These are phyloP conservation scores for Trichosanthes truncata DNA, from an alignment of 306 rosid species.

Conservation along the genomic window DNA sequence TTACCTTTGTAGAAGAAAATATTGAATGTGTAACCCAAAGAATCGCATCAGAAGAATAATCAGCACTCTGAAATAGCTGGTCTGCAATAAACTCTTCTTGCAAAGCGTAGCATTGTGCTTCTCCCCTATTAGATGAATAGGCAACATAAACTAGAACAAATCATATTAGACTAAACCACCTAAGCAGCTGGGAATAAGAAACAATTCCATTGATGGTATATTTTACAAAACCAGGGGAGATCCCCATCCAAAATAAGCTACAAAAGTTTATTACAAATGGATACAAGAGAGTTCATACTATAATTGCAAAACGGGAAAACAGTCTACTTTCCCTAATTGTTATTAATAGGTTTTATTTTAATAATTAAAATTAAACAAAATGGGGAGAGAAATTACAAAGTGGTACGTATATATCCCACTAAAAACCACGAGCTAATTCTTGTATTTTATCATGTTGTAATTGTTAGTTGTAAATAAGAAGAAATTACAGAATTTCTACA, in stretches of 20 bases:
- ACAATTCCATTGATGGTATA: not conserved
- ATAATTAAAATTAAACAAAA: not conserved
- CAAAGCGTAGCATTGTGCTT: slow-evolving; percentile 49
- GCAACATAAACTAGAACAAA: slow-evolving; percentile 3
- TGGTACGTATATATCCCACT: not conserved
- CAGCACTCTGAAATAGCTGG: slow-evolving; percentile 79
- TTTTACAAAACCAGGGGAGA: not conserved
- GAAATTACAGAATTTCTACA: not conserved
- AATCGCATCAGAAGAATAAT: slow-evolving; percentile 59
- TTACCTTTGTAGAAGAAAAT: slow-evolving; percentile 74
- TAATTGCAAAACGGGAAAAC: not conserved
- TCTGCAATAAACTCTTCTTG: slow-evolving; percentile 93
- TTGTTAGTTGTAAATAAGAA: not conserved
- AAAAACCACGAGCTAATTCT: not conserved
- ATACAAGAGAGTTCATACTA: not conserved
- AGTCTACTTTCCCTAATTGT: not conserved
- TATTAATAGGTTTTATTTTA: not conserved
- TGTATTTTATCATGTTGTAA: not conserved
- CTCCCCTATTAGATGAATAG: slow-evolving; percentile 44
- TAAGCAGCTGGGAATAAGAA: not conserved
- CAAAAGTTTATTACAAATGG: not conserved
- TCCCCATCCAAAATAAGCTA: not conserved
- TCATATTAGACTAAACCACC: not conserved
- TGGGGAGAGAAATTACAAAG: not conserved
- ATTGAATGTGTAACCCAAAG: slow-evolving; percentile 42